Conservation (phyloP, 2,329 filamentous ascomycete species). For the Lasiodiplodia sp. region DNA sequence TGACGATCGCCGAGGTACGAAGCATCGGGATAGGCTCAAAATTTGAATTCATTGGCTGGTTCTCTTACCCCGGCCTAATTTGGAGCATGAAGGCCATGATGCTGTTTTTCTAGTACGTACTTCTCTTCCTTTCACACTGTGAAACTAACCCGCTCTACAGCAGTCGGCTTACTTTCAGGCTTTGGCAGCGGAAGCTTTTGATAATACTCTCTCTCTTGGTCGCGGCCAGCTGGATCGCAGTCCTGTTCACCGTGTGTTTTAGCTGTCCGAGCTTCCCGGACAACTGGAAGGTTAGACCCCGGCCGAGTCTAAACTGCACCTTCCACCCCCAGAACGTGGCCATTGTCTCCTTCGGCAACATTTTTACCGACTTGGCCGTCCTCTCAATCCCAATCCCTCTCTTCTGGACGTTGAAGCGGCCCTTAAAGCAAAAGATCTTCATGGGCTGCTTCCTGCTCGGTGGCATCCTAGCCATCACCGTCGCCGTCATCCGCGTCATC, state of each 20-base stretch:
- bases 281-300: constrained; percentile 42
- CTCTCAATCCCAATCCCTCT: constrained; percentile 45
- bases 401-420: constrained; percentile 43
- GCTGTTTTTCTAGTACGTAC: constrained; percentile 39
- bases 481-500: constrained; percentile 44
- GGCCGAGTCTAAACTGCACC: constrained; percentile 39
- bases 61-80: constrained; percentile 45
- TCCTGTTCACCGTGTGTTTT: constrained; percentile 43
- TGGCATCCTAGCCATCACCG: constrained; percentile 46
- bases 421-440: constrained; percentile 42
- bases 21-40: constrained; percentile 7
- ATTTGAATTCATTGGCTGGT: constrained; percentile 22
- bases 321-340: constrained; percentile 43
- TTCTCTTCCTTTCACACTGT: constrained; percentile 30
- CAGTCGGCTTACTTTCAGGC: constrained; percentile 44
- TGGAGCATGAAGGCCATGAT: constrained; percentile 45
- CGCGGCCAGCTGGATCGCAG: constrained; percentile 40
- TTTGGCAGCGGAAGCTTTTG: constrained; percentile 41
- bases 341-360: constrained; percentile 41
- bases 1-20: constrained; percentile 1
- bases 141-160: constrained; percentile 30
- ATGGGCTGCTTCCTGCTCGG: constrained; percentile 45
- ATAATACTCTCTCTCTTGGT: constrained; percentile 39
- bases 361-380: constrained; percentile 44
- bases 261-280: constrained; percentile 38